Percentiles rank a stretch among this genome's conserved stretches.
Evolutionary conservation across 768 basidiomycete species (phyloP).

Genomic region (Tubosaeta sp.): DNA sequence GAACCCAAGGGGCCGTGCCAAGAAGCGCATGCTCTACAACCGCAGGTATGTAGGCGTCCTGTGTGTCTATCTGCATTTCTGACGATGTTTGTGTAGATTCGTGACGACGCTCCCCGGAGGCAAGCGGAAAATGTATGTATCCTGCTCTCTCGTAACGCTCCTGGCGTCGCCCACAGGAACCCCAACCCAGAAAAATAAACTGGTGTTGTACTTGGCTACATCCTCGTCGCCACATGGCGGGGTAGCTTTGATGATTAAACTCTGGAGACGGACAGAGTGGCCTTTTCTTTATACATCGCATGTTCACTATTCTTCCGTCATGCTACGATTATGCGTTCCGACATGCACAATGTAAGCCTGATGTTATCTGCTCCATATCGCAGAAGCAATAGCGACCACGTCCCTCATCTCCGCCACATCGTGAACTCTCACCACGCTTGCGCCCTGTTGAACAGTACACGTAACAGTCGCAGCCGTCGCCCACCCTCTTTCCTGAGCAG

Average conservation of each 20-base stretch:
- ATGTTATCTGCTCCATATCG: slow-evolving; percentile 41
- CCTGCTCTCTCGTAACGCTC: slow-evolving; percentile 57
- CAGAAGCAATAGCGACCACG: slow-evolving; percentile 61
- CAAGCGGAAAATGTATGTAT: slow-evolving; percentile 93
- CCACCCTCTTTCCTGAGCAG: slow-evolving; percentile 63
- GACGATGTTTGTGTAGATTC: slow-evolving; percentile 48
- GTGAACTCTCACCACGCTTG: slow-evolving; percentile 76
- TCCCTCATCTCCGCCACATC: slow-evolving; percentile 72
- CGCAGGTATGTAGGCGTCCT: slow-evolving; percentile 57
- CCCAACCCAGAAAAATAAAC: slow-evolving; percentile 28
- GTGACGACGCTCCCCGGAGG: slow-evolving; percentile 87
- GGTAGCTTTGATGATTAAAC: background rate
- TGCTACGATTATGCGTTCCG: slow-evolving; percentile 20
- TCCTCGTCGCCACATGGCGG: slow-evolving; percentile 13
- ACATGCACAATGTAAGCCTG: slow-evolving; percentile 18
- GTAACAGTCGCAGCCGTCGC: slow-evolving; percentile 78
- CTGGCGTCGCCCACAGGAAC: slow-evolving; percentile 17
- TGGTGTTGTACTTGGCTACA: slow-evolving; percentile 1
- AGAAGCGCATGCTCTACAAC: slow-evolving; percentile 94
- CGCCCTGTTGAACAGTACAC: slow-evolving; percentile 71
- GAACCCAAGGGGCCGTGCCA: slow-evolving; percentile 93
- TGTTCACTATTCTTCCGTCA: no score
- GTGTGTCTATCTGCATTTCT: background rate
- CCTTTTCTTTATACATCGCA: no score
- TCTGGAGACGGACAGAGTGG: slow-evolving; percentile 6